Evolutionary conservation across 2,329 filamentous ascomycete species (phyloP), one percentile per base, ranked within the genome.

Genomic region (Didymella glomerata): DNA sequence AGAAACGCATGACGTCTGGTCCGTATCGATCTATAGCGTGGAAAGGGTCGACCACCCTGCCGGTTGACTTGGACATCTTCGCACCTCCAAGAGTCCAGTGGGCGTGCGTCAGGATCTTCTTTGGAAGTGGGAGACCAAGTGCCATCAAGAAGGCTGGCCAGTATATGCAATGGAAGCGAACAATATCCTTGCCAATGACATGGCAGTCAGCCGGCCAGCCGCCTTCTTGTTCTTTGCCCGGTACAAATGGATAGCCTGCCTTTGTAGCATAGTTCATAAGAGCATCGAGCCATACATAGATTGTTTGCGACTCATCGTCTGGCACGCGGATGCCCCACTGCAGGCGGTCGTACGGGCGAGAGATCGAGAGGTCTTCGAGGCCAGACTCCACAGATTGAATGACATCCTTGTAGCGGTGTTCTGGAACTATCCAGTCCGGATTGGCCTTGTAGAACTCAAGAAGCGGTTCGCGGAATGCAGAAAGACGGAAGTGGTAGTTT

Each of bases 251-350:
- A 73, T 96, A 98, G 14, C 94, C 93, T 1, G 92, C 86, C 63
- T 89, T 92, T 16, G 93, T 97, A 50, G 95, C 80, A 75, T 99
- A 99, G 77, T 97, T 99, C 70, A 98, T 85, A 28, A 99, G 85
- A 1, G 95, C 95, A 78, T 99, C 96, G 0, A 99, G 85, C 95
- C 95, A 99, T 30, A 99, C 96, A 72, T 99, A 99, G 57, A 99
- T 94, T 2, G 93, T 98, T 77, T 98, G 95, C 18, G 82, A 86
- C 0, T 85, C 81, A 70, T 99, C 95, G 52, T 88, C 89, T 0
- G 95, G 95, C 25, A 97, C 95, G 7, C 84, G 88, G 56, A 99
- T 90, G 3, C 95, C 95, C 95, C 95, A 99, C 24, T 82, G 85
- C 40, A 98, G 78, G 47, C 95, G 86, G 54, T 89, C 86, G 3